Evolutionary conservation across 2,329 filamentous ascomycete genomes (phyloP).

Genomic region (Cladosporium sp.): DNA sequence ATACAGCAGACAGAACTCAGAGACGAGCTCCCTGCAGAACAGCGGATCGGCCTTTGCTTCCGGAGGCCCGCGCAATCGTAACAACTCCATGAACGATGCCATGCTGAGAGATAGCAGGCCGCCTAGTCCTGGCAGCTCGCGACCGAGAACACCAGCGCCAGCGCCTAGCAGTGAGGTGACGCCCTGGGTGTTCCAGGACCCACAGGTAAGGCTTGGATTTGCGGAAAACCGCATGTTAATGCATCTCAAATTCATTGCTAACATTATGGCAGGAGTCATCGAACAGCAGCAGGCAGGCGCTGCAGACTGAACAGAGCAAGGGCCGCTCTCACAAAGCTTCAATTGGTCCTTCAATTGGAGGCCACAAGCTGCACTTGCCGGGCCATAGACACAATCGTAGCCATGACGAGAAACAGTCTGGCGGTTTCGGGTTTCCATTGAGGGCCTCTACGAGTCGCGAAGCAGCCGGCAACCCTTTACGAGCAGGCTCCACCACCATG

Average conservation of each 20-base stretch:
- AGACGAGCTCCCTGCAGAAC: conserved; percentile 39
- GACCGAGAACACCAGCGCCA: conserved; percentile 68
- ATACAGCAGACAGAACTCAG: conserved; percentile 58
- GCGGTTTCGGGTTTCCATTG: conserved; percentile 49
- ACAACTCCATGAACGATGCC: conserved; percentile 74
- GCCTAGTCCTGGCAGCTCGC: conserved; percentile 68
- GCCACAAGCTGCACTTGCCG: conserved; percentile 58
- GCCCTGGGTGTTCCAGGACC: conserved; percentile 84
- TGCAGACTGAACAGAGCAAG: conserved; percentile 25
- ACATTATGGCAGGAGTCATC: conserved; percentile 2
- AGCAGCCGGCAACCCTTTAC: conserved; percentile 57
- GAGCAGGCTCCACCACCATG: conserved; percentile 44
- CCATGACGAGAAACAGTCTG: conserved; percentile 52
- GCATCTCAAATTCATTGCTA: not conserved
- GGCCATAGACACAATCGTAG: conserved; percentile 66
- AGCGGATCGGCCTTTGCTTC: conserved; percentile 52
- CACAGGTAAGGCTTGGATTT: conserved; percentile 22
- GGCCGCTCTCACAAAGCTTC: conserved; percentile 25
- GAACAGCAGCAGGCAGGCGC: not conserved
- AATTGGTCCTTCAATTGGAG: conserved; percentile 52
- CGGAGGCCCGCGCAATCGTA: conserved; percentile 59
- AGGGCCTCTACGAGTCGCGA: conserved; percentile 74
- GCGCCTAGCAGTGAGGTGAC: conserved; percentile 73
- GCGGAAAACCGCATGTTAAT: not conserved
- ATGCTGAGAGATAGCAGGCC: conserved; percentile 46